These are phyloP conservation scores for Lippia alba DNA, from an alignment of 305 asterid species.

Conservation along the genomic window DNA sequence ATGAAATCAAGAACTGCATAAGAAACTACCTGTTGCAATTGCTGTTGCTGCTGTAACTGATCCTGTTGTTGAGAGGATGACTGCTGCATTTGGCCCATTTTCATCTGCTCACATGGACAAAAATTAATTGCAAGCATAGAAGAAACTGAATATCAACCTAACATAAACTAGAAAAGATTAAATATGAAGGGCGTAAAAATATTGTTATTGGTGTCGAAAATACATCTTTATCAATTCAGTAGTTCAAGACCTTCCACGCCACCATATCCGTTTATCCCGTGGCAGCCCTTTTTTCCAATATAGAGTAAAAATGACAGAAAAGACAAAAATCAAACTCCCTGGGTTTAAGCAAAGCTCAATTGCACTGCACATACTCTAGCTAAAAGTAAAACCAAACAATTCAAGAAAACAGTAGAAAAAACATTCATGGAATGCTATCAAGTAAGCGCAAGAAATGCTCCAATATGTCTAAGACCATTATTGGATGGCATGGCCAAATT, in stretches of 20 bases:
- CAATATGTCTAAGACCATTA: conserved; percentile 10
- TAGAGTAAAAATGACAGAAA: background rate
- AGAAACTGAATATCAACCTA: conserved; percentile 10
- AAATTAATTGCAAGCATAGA: conserved; percentile 20
- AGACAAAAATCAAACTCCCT: background rate
- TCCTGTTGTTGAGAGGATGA: conserved; percentile 93
- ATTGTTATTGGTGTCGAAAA: conserved; percentile 8
- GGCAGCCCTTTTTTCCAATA: no score
- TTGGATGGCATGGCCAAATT: conserved; percentile 20
- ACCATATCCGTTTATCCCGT: background rate
- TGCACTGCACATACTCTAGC: background rate
- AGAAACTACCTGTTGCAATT: conserved; percentile 73
- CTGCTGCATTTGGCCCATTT: conserved; percentile 87
- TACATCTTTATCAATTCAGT: conserved; percentile 4
- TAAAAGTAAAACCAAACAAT: conserved; percentile 1
- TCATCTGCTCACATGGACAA: conserved; percentile 61
- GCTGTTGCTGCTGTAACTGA: conserved; percentile 86
- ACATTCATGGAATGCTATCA: conserved; percentile 16
- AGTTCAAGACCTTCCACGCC: conserved; percentile 4
- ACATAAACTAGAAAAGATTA: background rate
- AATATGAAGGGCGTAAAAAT: conserved; percentile 13
- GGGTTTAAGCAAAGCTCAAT: background rate
- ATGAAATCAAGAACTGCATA: conserved; percentile 23
- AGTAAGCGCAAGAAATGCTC: conserved; percentile 27
- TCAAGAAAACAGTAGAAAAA: conserved; percentile 9